A percentile compares a stretch with the other conserved stretches of the same genome.
These are phyloP conservation scores for Lasiodiplodia sp. DNA, from an alignment of 2,329 filamentous ascomycete species.

Conservation along the genomic window DNA sequence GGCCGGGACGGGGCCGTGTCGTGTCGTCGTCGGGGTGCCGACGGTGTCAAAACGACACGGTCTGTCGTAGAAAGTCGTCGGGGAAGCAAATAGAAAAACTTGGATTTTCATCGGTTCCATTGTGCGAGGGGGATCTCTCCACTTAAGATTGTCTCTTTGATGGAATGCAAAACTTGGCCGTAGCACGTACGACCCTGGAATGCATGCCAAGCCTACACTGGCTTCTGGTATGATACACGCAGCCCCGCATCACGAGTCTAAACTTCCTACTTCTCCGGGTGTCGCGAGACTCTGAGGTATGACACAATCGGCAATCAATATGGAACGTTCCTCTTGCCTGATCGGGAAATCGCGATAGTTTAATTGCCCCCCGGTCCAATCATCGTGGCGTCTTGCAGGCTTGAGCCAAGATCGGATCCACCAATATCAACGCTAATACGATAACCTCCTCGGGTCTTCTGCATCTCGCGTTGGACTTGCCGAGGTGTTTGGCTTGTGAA, in stretches of 20 bases:
- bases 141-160: neutral
- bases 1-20: neutral
- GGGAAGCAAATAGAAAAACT: neutral
- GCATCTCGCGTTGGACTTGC: no score
- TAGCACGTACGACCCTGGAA: neutral
- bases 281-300: neutral
- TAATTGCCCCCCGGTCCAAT: no score
- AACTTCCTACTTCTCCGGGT: neutral
- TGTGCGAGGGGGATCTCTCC: neutral
- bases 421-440: no score
- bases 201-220: neutral
- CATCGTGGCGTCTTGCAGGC: no score
- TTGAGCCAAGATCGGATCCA: no score
- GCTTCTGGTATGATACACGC: neutral
- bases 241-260: neutral
- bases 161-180: slow-evolving; percentile 11
- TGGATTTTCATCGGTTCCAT: neutral
- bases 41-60: neutral
- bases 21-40: neutral
- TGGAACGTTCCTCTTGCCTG: neutral
- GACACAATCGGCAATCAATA: neutral
- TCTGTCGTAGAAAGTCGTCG: neutral
- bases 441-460: no score
- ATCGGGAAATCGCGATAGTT: no score
- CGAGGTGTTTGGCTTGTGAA: no score